Evolutionary conservation across 1,284 basidiomycete genomes (phyloP), one percentile per base, ranked within the genome.

Genomic region (Cutaneotrichosporon cavernicola): DNA sequence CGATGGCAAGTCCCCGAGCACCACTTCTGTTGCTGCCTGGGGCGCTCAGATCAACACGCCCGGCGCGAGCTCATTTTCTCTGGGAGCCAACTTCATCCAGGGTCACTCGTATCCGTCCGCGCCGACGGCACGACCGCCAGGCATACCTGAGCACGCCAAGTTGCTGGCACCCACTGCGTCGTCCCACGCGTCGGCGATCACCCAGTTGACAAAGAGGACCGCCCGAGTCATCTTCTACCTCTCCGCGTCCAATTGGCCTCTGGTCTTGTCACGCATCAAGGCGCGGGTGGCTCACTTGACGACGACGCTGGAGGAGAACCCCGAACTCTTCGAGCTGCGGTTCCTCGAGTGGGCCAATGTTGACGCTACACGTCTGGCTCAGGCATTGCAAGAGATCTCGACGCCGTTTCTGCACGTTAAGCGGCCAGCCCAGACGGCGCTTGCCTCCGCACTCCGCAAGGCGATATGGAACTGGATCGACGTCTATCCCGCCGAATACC

Each of bases 401-500:
- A 90, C 89, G 0, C 83, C 92, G 3, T 87, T 97, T 55, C 86
- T 95, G 18, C 91, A 90, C 74, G 89, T 97, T 85, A 88, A 88
- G 71, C 85, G 85, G 50, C 88, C 90, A 43, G 86, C 88, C 0
- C 91, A 92, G 71, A 81, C 86, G 5, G 87, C 89, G 0, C 84
- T 94, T 38, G 88, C 91, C 0, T 82, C 86, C 7, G 87, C 89
- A 21, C 83, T 97, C 38, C 87, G 92, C 16, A 85, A 86, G 40
- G 91, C 91, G 0, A 84, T 97, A 34, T 96, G 93, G 92, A 91
- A 91, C 65, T 97, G 92, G 92, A 89, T 97, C 57, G 88, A 91
- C 56, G 84, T 87, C 16, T 90, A 89, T 73, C 90, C 92, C 0
- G 81, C 83, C 13, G 92, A 97, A 73, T 97, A 89, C 76, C 88